Evolutionary conservation across 345 rosid genomes (phyloP).

Genomic region (Linum lewisii): DNA sequence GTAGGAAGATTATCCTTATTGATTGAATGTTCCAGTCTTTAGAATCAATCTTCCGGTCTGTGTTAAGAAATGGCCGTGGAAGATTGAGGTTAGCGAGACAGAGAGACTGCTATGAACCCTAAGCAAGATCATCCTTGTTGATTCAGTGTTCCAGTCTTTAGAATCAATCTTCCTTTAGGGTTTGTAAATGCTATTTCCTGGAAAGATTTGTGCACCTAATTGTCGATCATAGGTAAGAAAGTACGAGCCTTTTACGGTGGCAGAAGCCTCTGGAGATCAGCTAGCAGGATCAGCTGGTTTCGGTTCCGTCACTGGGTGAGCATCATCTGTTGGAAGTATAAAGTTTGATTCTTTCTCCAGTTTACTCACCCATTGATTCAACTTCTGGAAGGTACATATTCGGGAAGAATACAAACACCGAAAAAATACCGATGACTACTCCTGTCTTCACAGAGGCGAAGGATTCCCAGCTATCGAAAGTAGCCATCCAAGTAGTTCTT

Average conservation of each 20-base stretch:
- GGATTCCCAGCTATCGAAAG: slow-evolving; percentile 37
- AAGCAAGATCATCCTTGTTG: too few relatives aligned
- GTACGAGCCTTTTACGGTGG: slow-evolving; percentile 57
- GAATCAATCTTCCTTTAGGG: too few relatives aligned
- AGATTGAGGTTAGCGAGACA: too few relatives aligned
- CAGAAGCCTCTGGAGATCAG: slow-evolving; percentile 71
- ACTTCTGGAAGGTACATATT: slow-evolving; percentile 50
- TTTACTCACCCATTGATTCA: slow-evolving; percentile 2
- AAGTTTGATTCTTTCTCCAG: too few relatives aligned
- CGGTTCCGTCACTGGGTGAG: slow-evolving; percentile 68
- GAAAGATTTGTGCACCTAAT: too few relatives aligned
- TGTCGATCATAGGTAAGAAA: slow-evolving; percentile 45
- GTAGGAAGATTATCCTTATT: too few relatives aligned
- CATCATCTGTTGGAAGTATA: neutral
- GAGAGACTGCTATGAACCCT: too few relatives aligned
- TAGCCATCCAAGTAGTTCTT: slow-evolving; percentile 74
- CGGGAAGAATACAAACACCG: slow-evolving; percentile 49
- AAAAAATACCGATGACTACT: slow-evolving; percentile 68
- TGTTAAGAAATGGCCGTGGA: too few relatives aligned
- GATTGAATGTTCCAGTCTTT: too few relatives aligned
- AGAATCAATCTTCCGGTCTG: too few relatives aligned
- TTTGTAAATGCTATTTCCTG: too few relatives aligned
- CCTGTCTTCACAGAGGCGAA: slow-evolving; percentile 68
- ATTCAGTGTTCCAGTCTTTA: too few relatives aligned
- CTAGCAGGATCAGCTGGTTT: slow-evolving; percentile 67